Conservation (phyloP, 495 filamentous ascomycete genomes). For the Talaromyces proteolyticus region DNA sequence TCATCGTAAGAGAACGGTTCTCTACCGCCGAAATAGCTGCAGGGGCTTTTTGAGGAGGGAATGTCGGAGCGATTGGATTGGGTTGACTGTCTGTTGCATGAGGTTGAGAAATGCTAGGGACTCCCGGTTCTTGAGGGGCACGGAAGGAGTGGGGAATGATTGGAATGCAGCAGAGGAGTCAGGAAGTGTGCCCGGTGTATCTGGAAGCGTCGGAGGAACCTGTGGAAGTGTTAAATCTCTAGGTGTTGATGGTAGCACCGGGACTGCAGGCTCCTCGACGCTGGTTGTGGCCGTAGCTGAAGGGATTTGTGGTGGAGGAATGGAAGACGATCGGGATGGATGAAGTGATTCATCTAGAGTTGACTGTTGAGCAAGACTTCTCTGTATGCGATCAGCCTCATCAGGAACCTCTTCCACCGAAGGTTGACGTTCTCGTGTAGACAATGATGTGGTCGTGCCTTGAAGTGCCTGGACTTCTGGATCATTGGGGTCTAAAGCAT, state of each 20-base stretch:
- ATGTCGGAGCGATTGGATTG: background rate
- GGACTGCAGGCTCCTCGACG: constrained; percentile 15
- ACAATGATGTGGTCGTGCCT: constrained; percentile 24
- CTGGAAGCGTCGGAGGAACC: constrained; percentile 28
- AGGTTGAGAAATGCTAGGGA: constrained; percentile 15
- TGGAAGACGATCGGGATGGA: constrained; percentile 42
- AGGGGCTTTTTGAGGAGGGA: background rate
- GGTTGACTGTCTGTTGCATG: background rate
- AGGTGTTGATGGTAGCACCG: constrained; percentile 37
- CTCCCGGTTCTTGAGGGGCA: constrained; percentile 15
- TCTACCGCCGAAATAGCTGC: constrained; percentile 11
- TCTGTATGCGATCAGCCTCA: constrained; percentile 34
- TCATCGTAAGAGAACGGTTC: constrained; percentile 13
- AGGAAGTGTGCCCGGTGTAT: constrained; percentile 23
- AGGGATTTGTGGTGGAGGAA: constrained; percentile 24
- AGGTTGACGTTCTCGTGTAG: constrained; percentile 41
- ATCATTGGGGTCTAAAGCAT: constrained; percentile 49
- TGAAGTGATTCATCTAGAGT: constrained; percentile 42
- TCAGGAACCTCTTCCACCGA: constrained; percentile 51
- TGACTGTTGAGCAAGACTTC: constrained; percentile 29
- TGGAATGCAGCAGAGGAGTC: constrained; percentile 28
- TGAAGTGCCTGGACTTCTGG: constrained; percentile 55
- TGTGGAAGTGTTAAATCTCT: constrained; percentile 21
- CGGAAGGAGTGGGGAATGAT: constrained; percentile 40
- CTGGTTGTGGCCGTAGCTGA: constrained; percentile 13